Evolutionary conservation across 2,329 filamentous ascomycete genomes (phyloP).

Genomic region (Phoma sp.): DNA sequence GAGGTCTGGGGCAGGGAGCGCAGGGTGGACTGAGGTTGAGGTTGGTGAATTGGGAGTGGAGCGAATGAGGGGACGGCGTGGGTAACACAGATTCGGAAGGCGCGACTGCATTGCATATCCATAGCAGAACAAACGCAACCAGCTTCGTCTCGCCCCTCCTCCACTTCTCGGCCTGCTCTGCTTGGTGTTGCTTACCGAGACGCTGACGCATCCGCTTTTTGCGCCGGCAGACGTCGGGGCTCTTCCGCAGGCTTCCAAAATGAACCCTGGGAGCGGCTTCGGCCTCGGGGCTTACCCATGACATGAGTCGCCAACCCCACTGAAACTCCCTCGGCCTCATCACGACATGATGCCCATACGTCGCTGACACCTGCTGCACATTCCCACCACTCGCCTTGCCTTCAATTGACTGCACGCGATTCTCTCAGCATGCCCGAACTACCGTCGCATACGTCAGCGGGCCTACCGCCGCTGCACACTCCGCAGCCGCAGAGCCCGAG

Average conservation of each 20-base stretch:
- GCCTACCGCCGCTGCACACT: conserved; percentile 60
- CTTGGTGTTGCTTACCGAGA: conserved; percentile 32
- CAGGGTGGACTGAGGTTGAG: conserved; percentile 42
- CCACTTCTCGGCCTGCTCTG: conserved; percentile 8
- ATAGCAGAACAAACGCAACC: conserved; percentile 1
- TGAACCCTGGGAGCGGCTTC: conserved; percentile 20
- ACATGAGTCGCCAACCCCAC: conserved; percentile 13
- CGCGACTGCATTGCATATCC: neutral
- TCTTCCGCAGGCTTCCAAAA: conserved; percentile 32
- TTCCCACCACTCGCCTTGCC: conserved; percentile 10
- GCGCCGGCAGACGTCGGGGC: conserved; percentile 18
- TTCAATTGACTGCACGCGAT: conserved; percentile 7
- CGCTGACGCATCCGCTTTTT: conserved; percentile 12
- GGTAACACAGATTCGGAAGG: neutral
- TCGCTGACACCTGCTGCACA: conserved; percentile 1
- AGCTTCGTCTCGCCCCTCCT: neutral
- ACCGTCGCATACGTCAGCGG: conserved; percentile 61
- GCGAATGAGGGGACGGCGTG: conserved; percentile 5
- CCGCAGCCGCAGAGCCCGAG: conserved; percentile 56
- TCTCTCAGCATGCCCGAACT: conserved; percentile 57
- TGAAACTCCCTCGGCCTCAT: conserved; percentile 24
- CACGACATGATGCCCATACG: conserved; percentile 10
- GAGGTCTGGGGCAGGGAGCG: conserved; percentile 84
- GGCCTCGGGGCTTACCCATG: conserved; percentile 13
- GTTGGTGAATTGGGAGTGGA: neutral